phyloP scores from a whole-genome alignment of 768 basidiomycete genomes.

The Kondoa malvinella region DNA sequence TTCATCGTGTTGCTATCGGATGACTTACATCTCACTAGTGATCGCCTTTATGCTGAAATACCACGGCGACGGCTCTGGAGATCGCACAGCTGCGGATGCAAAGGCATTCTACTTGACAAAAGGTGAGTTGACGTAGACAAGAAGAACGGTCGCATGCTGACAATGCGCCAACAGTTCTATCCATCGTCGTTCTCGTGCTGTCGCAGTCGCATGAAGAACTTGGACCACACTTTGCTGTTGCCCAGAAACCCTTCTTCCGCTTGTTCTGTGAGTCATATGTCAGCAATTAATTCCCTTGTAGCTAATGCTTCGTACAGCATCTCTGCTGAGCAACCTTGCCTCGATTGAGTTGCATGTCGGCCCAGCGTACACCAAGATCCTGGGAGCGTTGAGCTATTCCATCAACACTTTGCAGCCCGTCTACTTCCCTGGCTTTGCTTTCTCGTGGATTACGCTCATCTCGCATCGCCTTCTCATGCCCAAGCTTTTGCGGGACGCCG shows the following conservation, averaged over 20 bases:
- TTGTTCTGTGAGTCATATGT: constrained; percentile 66
- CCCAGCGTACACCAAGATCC: constrained; percentile 69
- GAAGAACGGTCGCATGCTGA: neutral
- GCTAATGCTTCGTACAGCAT: too few species aligned
- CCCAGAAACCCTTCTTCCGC: constrained; percentile 94
- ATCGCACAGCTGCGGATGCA: neutral
- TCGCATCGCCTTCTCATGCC: constrained; percentile 97
- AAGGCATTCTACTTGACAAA: constrained; percentile 8
- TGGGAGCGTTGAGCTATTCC: constrained; percentile 80
- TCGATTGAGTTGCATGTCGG: constrained; percentile 69
- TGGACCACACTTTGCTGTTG: constrained; percentile 54
- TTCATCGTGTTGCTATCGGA: neutral
- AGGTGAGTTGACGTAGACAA: neutral
- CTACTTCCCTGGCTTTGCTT: constrained; percentile 93
- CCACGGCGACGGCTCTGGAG: constrained; percentile 51
- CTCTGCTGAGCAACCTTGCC: constrained; percentile 78
- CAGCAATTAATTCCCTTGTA: too few species aligned
- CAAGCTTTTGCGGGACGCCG: constrained; percentile 76
- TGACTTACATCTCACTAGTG: constrained; percentile 29
- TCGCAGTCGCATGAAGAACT: constrained; percentile 91
- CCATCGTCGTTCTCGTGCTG: constrained; percentile 87
- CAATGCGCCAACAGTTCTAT: constrained; percentile 47
- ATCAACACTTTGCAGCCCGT: constrained; percentile 89
- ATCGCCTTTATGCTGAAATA: constrained; percentile 99
- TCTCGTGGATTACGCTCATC: constrained; percentile 92